Conservation (phyloP, 495 filamentous ascomycete species). For the Lophiotrema nucula region DNA sequence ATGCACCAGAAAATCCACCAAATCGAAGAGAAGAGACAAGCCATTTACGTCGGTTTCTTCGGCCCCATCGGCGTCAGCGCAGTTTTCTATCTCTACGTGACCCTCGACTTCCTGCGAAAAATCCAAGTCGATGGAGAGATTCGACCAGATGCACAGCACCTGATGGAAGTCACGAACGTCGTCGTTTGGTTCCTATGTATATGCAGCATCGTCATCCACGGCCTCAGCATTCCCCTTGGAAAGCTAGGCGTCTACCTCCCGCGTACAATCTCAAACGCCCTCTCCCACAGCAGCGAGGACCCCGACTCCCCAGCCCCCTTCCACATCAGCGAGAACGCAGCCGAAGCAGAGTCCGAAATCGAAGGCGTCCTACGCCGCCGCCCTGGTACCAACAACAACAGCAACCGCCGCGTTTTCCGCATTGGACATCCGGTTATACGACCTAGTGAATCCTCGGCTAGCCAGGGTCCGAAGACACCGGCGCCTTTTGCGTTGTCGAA, state of each 20-base stretch:
- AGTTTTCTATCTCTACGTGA: conserved; percentile 84
- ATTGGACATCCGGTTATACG: conserved; percentile 26
- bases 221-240: conserved; percentile 77
- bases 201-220: conserved; percentile 87
- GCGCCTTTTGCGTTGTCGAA: neutral
- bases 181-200: conserved; percentile 86
- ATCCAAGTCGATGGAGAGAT: conserved; percentile 56
- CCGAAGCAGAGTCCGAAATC: neutral
- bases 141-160: conserved; percentile 62
- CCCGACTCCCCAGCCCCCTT: conserved; percentile 20
- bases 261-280: conserved; percentile 65
- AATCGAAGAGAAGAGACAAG: conserved; percentile 70
- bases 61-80: conserved; percentile 93
- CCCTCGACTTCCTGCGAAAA: conserved; percentile 62
- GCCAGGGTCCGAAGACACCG: neutral
- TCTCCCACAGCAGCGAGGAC: conserved; percentile 45
- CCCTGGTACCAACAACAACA: neutral
- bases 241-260: conserved; percentile 81
- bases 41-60: conserved; percentile 87
- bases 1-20: conserved; percentile 77
- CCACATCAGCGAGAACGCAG: conserved; percentile 16
- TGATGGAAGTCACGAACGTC: conserved; percentile 64
- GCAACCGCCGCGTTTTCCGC: conserved; percentile 5
- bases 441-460: neutral
- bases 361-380: conserved; percentile 5